Percentiles rank a stretch among this genome's conserved stretches.
These are phyloP conservation scores for Stropharia rugosoannulata DNA, from an alignment of 768 basidiomycete species.

Conservation along the genomic window DNA sequence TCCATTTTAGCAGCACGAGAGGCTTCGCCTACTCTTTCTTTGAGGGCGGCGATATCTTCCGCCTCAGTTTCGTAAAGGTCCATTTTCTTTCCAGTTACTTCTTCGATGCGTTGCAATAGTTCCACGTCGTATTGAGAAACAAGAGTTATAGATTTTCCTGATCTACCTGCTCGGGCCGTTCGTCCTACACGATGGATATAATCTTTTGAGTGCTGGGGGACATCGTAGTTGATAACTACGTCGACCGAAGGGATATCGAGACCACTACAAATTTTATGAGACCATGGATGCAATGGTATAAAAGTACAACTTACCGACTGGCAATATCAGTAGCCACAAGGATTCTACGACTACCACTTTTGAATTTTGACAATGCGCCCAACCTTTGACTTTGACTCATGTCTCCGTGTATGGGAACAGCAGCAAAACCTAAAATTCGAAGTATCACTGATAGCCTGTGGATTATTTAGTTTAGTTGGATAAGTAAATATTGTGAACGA, in stretches of 20 bases:
- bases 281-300: not conserved
- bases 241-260: slow-evolving; percentile 96
- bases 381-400: slow-evolving; percentile 91
- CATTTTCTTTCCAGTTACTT: slow-evolving; percentile 91
- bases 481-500: not conserved
- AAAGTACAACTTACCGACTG: slow-evolving; percentile 58
- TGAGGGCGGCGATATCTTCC: slow-evolving; percentile 84
- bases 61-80: slow-evolving; percentile 83
- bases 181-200: slow-evolving; percentile 98
- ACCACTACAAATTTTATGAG: slow-evolving; percentile 49
- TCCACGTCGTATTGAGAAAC: slow-evolving; percentile 99
- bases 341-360: slow-evolving; percentile 87
- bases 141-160: slow-evolving; percentile 95
- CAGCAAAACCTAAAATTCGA: slow-evolving; percentile 88
- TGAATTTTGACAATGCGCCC: slow-evolving; percentile 93
- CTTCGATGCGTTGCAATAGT: slow-evolving; percentile 91
- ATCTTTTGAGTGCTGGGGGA: slow-evolving; percentile 97
- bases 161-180: slow-evolving; percentile 96
- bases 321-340: slow-evolving; percentile 97
- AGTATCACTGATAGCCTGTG: slow-evolving; percentile 82
- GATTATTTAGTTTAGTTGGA: not conserved
- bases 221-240: slow-evolving; percentile 96
- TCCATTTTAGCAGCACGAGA: slow-evolving; percentile 70
- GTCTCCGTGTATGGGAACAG: slow-evolving; percentile 94
- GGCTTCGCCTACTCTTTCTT: slow-evolving; percentile 90